Evolutionary conservation across 306 rosid species (phyloP), one percentile per base, ranked within the genome.

Genomic region (Heteromeles arbutifolia): DNA sequence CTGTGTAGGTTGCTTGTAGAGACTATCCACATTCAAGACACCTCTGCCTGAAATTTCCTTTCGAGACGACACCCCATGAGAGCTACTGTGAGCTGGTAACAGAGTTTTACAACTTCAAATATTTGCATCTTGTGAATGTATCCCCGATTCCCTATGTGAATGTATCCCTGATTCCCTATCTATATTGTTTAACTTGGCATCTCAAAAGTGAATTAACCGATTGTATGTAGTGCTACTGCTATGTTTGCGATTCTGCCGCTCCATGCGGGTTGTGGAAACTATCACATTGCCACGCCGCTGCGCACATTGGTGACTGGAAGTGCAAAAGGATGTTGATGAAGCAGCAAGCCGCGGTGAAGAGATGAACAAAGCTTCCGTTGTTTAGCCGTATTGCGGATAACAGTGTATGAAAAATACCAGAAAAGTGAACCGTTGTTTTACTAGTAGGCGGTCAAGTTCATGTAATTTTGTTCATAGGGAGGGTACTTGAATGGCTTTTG

Each of bases 11-110:
- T 34, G 93, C 97, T n/a, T 87, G 92, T 68, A 83, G 88, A 77
- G 95, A 89, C 72, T 92, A 75, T 72, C 93, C 97, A 39, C 96
- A 92, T 56, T 53, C 97, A 32, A 88, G 97, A 67, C 93, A 92
- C 83, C 75, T 84, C 4, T 92, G 96, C 75, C 5, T 85, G 56
- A 81, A 77, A 45, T 87, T 85, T 70, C 96, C 97, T 1, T 90
- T 92, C 67, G 79, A 57, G 4, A 59, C 84, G 54, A 86, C 86
- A 3, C 32, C 85, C 67, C 93, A 88, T 57, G 79, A 77, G 58
- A 85, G 78, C 62, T 61, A 73, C 82, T 92, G 97, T 76, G 75
- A 79, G 43, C 77, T 73, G 91, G 96, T 92, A 85, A 77, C 11
- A 3, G 15, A 37, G 70, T 53, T 79, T 15, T 22, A 32, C 12